A percentile compares a stretch with the other conserved stretches of the same genome.
Evolutionary conservation across 257 asterid genomes (phyloP).

Genomic region (Solanum pennellii): DNA sequence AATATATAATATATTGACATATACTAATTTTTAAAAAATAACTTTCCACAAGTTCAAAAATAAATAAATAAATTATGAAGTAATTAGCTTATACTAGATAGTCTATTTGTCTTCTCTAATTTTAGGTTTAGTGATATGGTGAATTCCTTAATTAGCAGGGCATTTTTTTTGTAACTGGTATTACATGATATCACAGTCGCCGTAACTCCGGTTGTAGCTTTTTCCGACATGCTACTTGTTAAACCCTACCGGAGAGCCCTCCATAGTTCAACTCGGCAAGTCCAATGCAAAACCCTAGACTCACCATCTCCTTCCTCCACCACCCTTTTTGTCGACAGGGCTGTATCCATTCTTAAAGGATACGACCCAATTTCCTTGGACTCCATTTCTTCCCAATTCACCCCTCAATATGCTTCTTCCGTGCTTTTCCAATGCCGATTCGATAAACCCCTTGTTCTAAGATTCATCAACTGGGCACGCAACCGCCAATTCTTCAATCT

Average conservation of each 20-base stretch:
- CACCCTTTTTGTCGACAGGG: constrained; percentile 30
- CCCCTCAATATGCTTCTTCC: constrained; percentile 54
- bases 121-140: not conserved
- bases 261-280: constrained; percentile 14
- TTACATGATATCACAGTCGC: not conserved
- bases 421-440: constrained; percentile 54
- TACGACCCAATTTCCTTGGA: constrained; percentile 38
- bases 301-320: constrained; percentile 23
- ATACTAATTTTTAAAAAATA: not conserved
- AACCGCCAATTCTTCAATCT: constrained; percentile 53
- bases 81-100: not conserved
- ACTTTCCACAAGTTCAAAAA: not conserved
- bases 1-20: not conserved
- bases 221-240: constrained; percentile 38
- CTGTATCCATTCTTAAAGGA: constrained; percentile 45
- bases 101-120: too few relatives aligned
- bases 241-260: constrained; percentile 20
- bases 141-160: not conserved
- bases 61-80: not conserved
- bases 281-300: constrained; percentile 6
- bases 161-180: not conserved
- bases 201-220: not conserved
- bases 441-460: constrained; percentile 28
- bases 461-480: constrained; percentile 64
- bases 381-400: constrained; percentile 40